phyloP scores from a whole-genome alignment of 2,329 filamentous ascomycete genomes.

The Penicillium occitanis region DNA sequence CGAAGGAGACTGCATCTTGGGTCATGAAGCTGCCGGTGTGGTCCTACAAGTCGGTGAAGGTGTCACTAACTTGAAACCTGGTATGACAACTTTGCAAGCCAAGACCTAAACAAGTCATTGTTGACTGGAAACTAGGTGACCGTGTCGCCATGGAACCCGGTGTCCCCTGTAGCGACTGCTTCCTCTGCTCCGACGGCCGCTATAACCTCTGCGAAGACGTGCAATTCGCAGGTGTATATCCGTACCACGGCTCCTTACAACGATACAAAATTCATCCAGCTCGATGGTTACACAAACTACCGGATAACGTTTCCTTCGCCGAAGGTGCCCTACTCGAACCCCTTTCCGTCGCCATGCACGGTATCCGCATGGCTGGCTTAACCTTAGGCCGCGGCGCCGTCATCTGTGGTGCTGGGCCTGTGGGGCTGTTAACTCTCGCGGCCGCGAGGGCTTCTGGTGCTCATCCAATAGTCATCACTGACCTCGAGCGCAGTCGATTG shows the following conservation, averaged over 20 bases:
- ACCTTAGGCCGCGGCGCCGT: slow-evolving; percentile 57
- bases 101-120: background rate
- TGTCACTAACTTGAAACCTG: slow-evolving; percentile 53
- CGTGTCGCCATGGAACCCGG: slow-evolving; percentile 67
- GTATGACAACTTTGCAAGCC: slow-evolving; percentile 25
- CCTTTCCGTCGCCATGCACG: slow-evolving; percentile 62
- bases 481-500: slow-evolving; percentile 58
- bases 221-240: slow-evolving; percentile 62
- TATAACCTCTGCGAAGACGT: slow-evolving; percentile 66
- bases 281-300: slow-evolving; percentile 58
- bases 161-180: slow-evolving; percentile 62
- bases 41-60: slow-evolving; percentile 59
- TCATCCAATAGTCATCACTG: slow-evolving; percentile 63
- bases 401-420: slow-evolving; percentile 64
- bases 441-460: slow-evolving; percentile 62
- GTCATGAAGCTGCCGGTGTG: slow-evolving; percentile 64
- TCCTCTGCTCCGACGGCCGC: slow-evolving; percentile 58
- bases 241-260: slow-evolving; percentile 61
- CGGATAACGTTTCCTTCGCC: slow-evolving; percentile 56
- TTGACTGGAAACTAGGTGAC: slow-evolving; percentile 48
- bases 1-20: slow-evolving; percentile 63
- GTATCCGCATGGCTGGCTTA: slow-evolving; percentile 55
- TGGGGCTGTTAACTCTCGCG: slow-evolving; percentile 60
- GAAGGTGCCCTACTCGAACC: slow-evolving; percentile 66
- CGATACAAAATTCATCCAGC: slow-evolving; percentile 63